phyloP scores from a whole-genome alignment of 129 eudicot genomes.

The Calendula officinalis region DNA sequence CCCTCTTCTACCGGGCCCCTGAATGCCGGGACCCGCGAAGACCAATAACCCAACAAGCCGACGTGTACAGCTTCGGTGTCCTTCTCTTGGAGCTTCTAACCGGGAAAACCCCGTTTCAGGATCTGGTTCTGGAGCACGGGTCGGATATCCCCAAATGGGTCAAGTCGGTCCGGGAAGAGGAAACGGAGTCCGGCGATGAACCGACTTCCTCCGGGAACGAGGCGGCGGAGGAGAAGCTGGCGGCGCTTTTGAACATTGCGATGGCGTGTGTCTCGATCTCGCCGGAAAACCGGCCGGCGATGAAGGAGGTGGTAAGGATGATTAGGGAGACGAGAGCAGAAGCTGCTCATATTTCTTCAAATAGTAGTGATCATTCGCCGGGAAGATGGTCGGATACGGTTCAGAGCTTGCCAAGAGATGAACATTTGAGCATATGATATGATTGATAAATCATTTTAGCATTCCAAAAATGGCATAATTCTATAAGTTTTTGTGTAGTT shows the following conservation, averaged over 20 bases:
- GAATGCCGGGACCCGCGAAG: conserved; percentile 64
- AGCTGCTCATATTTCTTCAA: conserved; percentile 85
- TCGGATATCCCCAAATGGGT: conserved; percentile 95
- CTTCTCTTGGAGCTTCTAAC: conserved; percentile 85
- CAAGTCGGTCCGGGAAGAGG: conserved; percentile 76
- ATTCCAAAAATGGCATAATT: conserved; percentile 38
- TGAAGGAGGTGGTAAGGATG: conserved; percentile 92
- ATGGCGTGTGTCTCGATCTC: conserved; percentile 68
- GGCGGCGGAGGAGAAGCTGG: conserved; percentile 77
- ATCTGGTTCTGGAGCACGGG: conserved; percentile 86
- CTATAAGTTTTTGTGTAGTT: conserved; percentile 36
- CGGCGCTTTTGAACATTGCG: conserved; percentile 73
- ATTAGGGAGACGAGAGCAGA: conserved; percentile 77
- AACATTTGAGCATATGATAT: conserved; percentile 77
- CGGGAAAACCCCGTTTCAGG: conserved; percentile 88
- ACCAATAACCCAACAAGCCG: conserved; percentile 68
- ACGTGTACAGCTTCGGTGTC: conserved; percentile 90
- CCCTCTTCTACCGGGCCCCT: conserved; percentile 91
- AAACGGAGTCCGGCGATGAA: conserved; percentile 71
- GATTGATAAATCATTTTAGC: conserved; percentile 32
- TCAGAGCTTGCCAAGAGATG: conserved; percentile 92
- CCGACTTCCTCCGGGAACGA: conserved; percentile 65
- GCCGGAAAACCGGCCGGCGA: conserved; percentile 66
- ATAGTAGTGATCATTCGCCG: conserved; percentile 98
- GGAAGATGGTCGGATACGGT: conserved; percentile 98